Base-by-base conservation (phyloP, 2,329 filamentous ascomycete genomes). In the Aspergillus ochraceus region DNA sequence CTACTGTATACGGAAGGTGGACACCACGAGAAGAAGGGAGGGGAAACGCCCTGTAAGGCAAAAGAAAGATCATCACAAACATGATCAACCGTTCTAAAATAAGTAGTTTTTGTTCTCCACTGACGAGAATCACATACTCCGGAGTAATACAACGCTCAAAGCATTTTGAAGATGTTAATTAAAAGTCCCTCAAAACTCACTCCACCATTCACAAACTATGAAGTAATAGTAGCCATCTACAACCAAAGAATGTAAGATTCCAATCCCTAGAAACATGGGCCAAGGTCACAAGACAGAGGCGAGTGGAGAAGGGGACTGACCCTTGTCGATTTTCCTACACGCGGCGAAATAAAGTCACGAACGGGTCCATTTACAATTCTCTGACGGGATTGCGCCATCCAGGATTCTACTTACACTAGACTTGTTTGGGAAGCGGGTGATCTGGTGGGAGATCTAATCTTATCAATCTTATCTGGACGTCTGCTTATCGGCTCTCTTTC, bases 391-490 rank as follows among this genome's bases (percentile, higher is more conserved):
- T 55, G 39, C 53, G 47, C 53, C 57, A 59, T 52, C 12, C 19
- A n/a, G 3, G 10, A 17, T 5, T 20, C 17, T 46, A 3, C 11
- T 22, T 20, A 19, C 22, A 9, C 45, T 24, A 20, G 45, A 24
- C 45, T 22, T 12, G n/a, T n/a, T 46, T 46, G 6, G 17, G 42
- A 9, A 29, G 26, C 42, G 17, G 12, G 6, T 17, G 42, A 29
- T 29, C 49, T 26, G 54, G n/a, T n/a, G 11, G 45, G 45, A 4
- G 53, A 66, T 64, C 60, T 61, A 51, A 63, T 63, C 60, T 66
- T 64, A 66, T 66, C 64, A 55, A 66, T 64, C 59, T 63, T 56
- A 66, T 64, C 64, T 42, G 36, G 36, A 42, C 36, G 14, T 42
- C 36, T 36, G 32, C 32, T 42, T 42, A 42, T 42, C 36, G 36